These are phyloP conservation scores for Bacterosira constricta DNA, from an alignment of 108 stramenopile species.

Conservation along the genomic window DNA sequence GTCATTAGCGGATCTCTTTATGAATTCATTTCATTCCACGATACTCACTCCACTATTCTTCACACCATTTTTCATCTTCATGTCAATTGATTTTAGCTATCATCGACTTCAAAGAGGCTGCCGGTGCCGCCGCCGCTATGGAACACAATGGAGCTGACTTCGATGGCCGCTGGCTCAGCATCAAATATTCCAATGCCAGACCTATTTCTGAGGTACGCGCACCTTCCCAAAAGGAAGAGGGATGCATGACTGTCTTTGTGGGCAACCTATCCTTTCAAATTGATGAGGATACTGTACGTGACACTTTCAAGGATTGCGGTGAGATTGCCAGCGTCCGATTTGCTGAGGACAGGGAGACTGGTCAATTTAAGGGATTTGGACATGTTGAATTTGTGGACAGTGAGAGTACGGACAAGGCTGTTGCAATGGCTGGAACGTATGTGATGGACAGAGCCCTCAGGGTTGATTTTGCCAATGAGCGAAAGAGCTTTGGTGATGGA, in stretches of 20 bases:
- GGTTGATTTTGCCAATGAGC: constrained; percentile 88
- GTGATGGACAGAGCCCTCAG: constrained; percentile 89
- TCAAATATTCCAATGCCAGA: constrained; percentile 80
- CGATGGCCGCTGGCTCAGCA: constrained; percentile 89
- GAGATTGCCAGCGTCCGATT: constrained; percentile 89
- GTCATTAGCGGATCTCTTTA: background rate
- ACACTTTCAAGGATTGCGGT: constrained; percentile 90
- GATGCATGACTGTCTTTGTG: constrained; percentile 94
- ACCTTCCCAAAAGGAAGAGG: constrained; percentile 76
- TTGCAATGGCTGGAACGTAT: constrained; percentile 86
- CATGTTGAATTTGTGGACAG: constrained; percentile 93
- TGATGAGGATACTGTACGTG: constrained; percentile 90
- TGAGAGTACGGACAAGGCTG: constrained; percentile 87
- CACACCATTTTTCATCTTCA: background rate
- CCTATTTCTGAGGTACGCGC: constrained; percentile 58
- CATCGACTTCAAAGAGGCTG: constrained; percentile 71
- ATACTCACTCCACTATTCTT: background rate
- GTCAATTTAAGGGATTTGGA: constrained; percentile 97
- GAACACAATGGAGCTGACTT: constrained; percentile 90
- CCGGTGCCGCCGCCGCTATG: constrained; percentile 76
- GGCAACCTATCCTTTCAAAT: constrained; percentile 96
- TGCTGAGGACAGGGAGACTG: constrained; percentile 95
- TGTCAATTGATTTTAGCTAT: constrained; percentile 77
- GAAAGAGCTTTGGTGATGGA: constrained; percentile 64
- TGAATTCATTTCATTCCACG: background rate